Evolutionary conservation across 2,329 filamentous ascomycete species (phyloP), one percentile per base, ranked within the genome.

Genomic region (Ophiostoma perfectum): DNA sequence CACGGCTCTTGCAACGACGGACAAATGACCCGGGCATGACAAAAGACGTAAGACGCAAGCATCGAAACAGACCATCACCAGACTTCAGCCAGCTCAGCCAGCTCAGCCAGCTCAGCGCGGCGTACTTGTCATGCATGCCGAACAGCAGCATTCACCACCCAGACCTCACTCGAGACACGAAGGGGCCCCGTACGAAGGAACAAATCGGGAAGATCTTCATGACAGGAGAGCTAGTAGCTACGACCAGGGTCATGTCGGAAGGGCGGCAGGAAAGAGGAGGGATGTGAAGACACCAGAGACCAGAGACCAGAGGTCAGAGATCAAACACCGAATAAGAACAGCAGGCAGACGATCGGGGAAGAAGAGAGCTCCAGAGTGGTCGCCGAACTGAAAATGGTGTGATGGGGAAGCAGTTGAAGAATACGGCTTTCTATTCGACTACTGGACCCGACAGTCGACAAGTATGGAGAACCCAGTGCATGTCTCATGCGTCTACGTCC

Each of bases 381-480:
- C 60, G 39, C 58, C 60, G 60, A 63, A 63, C 60, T 42, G 39
- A 38, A 42, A 7, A 42, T 63, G 58, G 58, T 41, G 58, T 63
- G 38, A 63, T 42, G 58, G 58, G 12, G 27, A 60, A 63, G 0
- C 14, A 39, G 4, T 39, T 63, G 60, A 39, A 63, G 60, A 63
- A 14, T 12, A 63, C 12, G 60, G 36, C 11, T 16, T 39, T 4
- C 36, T 27, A 62, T 62, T 62, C 58, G 58, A 62, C 58, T 38
- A 14, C 12, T 62, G 5, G 14, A n/a, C 16, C 58, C 38, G 36
- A 42, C 18, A 14, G 58, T 41, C 12, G 27, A 63, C 60, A 18
- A 42, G 39, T 42, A 63, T 41, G 14, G 58, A 41, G 36, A 41
- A 41, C 3, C 11, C 55, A 60, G 27, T 12, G 12, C 38, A 38